These are phyloP conservation scores for Tricholoma saponaceum DNA, from an alignment of 768 basidiomycete species.

Conservation along the genomic window DNA sequence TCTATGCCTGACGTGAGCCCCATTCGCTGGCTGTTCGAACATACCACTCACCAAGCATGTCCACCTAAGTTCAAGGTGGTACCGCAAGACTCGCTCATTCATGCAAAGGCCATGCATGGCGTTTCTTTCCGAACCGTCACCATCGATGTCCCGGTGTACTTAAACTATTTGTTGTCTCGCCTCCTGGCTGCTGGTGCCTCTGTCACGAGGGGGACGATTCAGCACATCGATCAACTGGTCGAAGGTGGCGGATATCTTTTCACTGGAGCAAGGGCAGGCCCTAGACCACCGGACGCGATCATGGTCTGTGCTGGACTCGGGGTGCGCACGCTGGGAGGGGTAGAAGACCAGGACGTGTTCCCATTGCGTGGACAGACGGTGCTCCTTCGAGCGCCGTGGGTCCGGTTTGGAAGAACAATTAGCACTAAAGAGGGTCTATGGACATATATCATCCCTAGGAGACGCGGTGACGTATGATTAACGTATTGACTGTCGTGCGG, in stretches of 20 bases:
- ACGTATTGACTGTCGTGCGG: not conserved
- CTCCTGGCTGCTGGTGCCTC: constrained; percentile 56
- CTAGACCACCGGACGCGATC: constrained; percentile 42
- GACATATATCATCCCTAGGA: constrained; percentile 60
- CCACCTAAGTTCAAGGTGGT: constrained; percentile 27
- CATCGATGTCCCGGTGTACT: constrained; percentile 59
- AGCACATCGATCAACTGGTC: constrained; percentile 61
- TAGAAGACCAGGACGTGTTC: constrained; percentile 66
- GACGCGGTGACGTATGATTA: constrained; percentile 42
- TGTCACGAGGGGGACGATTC: constrained; percentile 46
- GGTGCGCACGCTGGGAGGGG: constrained; percentile 65
- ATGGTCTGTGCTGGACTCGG: constrained; percentile 70
- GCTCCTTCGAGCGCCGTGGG: constrained; percentile 58
- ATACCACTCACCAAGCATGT: not conserved
- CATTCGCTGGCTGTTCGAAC: not conserved
- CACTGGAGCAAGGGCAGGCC: constrained; percentile 11
- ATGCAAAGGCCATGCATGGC: constrained; percentile 38
- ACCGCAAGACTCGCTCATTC: constrained; percentile 31
- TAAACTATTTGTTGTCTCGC: constrained; percentile 57
- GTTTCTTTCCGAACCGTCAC: constrained; percentile 57
- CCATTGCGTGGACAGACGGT: constrained; percentile 82
- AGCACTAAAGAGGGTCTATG: constrained; percentile 36
- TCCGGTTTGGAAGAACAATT: constrained; percentile 47
- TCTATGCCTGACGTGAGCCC: constrained; percentile 48
- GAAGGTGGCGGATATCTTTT: constrained; percentile 43